Base-by-base conservation (phyloP, 208 protist species). In the Trypanosoma melophagium region DNA sequence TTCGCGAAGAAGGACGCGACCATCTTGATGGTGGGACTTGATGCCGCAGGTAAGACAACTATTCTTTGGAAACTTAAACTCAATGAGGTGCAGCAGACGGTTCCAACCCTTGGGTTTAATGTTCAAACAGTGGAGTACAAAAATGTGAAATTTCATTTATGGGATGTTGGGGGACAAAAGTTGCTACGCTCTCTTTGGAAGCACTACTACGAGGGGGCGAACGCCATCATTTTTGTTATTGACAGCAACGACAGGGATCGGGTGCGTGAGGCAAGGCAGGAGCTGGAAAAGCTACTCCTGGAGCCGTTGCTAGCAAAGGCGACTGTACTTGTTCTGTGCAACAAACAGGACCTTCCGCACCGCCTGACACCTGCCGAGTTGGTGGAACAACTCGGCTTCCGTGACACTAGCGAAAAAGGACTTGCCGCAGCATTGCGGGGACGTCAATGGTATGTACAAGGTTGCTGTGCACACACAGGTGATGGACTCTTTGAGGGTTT, bases 51-150 rank as follows among this genome's bases (percentile, higher is more conserved):
- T 22, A 99, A 99, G 81, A 99, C 98, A 25, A 98, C 97, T 1
- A 98, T 99, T 61, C 82, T 99, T 0, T 98, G 98, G 70, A 98
- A 99, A 69, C 76, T 99, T 8, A 99, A 99, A 77, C 87, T 99
- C 24, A 97, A 96, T 45, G 84, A 98, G 69, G 76, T 96, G 3
- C 95, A 98, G 17, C 97, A 95, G 25, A 99, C 98, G 17, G 97
- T 99, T 22, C 98, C 98, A 8, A 99, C 98, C 13, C 98, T 99
- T 56, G 95, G 98, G 24, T 97, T 99, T 77, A 98, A 99, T 75
- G 96, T 99, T 5, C 97, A 99, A 56, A 96, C 84, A 16, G 95
- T 99, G 31, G 84, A 98, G 67, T 99, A 98, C 83, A 98, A 98
- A 69, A 98, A 98, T 58, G 94, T 99, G 44, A 98, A 83, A 38